Conservation (phyloP, 148 eudicot genomes). For the Chenopodium berlandieri region DNA sequence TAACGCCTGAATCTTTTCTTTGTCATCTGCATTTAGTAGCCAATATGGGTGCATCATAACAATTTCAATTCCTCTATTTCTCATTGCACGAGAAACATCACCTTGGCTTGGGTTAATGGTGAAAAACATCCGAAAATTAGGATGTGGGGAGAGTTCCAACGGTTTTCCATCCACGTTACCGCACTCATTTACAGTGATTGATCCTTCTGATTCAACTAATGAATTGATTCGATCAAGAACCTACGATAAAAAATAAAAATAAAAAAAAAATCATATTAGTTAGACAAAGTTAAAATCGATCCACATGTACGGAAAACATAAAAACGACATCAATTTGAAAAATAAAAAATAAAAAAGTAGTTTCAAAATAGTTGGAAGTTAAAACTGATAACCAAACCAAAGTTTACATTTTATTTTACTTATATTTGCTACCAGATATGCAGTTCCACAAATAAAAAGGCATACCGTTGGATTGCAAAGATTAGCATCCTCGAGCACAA, state of each 20-base stretch:
- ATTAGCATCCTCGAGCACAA: constrained; percentile 91
- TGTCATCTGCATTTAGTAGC: constrained; percentile 38
- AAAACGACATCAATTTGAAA: not conserved
- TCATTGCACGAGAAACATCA: constrained; percentile 94
- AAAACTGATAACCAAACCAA: not conserved
- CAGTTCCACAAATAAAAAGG: not conserved
- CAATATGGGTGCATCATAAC: constrained; percentile 79
- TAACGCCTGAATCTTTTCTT: constrained; percentile 31
- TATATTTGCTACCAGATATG: too few species aligned
- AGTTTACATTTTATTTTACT: not conserved
- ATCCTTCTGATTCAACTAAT: constrained; percentile 86
- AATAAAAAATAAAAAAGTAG: too few species aligned
- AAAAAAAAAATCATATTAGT: not conserved
- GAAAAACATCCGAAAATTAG: constrained; percentile 83
- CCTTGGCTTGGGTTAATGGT: constrained; percentile 87
- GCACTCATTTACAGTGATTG: constrained; percentile 87
- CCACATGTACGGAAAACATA: not conserved
- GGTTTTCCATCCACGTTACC: constrained; percentile 89
- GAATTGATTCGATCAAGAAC: constrained; percentile 98
- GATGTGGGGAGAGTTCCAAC: constrained; percentile 75
- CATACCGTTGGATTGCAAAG: constrained; percentile 95
- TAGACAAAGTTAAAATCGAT: not conserved
- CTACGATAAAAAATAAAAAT: constrained; percentile 32
- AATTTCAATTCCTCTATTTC: constrained; percentile 93
- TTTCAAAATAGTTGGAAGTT: not conserved